Evolutionary conservation across 2,329 filamentous ascomycete genomes (phyloP), one percentile per base, ranked within the genome.

Genomic region (Ophiostoma ulmi): DNA sequence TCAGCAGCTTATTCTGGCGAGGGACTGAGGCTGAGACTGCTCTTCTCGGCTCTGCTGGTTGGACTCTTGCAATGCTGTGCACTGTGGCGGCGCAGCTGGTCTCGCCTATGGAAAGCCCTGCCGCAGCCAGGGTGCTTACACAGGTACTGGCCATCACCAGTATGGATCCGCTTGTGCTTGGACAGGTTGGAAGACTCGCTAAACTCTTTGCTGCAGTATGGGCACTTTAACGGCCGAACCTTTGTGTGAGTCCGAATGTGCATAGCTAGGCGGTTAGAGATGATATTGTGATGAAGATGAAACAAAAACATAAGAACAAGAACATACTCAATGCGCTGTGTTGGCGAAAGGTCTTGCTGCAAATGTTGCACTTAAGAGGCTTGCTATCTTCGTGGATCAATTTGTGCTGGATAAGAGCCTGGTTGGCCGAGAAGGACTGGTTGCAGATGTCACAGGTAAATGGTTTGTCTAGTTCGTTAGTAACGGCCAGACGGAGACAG

Each of bases 201-300:
- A 75, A 90, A 90, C 11, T 79, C 79, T 75, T 87, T 88, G 65
- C 81, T 82, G 74, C 88, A 90, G 38, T 84, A 80, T 1, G 86
- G 83, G 73, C 88, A 90, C 64, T 80, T 78, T 0, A 90, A 78
- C 0, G 88, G 88, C 75, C 90, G 90, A 66, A 86, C 84, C 61
- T 88, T 87, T 0, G 88, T 90, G 75, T 91, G 89, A 1, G 85
- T 88, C 55, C 88, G 83, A 75, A 85, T 84, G 74, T 91, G 89
- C 82, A 90, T 90, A n/a, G 88, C 87, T 88, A 31, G 71, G n/a
- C 4, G 41, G 67, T 22, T 20, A 14, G 38, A 14, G 13, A 36
- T 1, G 10, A 7, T 35, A n/a, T 36, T 31, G 31, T 31, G 31
- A 31, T 1, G 26, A 8, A 26, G 20, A 52, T 4, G 13, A 26